A percentile compares a stretch with the other conserved stretches of the same genome.
Evolutionary conservation across 495 filamentous ascomycete genomes (phyloP).

Genomic region (Xylaria scruposa): DNA sequence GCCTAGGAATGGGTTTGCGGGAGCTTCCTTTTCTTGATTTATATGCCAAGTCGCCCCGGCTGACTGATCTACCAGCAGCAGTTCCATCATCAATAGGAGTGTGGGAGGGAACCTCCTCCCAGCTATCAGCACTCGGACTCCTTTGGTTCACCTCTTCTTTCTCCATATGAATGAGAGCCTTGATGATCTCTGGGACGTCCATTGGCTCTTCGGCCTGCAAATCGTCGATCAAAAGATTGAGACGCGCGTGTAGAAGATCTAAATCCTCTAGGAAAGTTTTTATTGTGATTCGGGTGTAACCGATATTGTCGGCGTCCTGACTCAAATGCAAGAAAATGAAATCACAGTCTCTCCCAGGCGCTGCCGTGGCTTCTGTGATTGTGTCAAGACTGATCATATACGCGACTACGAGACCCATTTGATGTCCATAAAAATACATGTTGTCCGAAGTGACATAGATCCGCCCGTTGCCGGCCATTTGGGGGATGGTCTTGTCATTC

Average conservation of each 20-base stretch:
- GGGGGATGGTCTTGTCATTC: conserved; percentile 42
- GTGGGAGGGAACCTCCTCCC: conserved; percentile 81
- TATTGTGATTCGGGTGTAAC: conserved; percentile 76
- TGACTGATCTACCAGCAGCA: conserved; percentile 47
- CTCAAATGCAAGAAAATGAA: conserved; percentile 89
- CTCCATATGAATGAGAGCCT: conserved; percentile 63
- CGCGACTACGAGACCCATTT: conserved; percentile 88
- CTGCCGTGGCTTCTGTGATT: conserved; percentile 87
- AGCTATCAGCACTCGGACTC: conserved; percentile 83
- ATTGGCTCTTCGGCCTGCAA: conserved; percentile 69
- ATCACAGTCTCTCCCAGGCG: conserved; percentile 88
- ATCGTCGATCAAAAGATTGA: conserved; percentile 84
- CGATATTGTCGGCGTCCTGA: conserved; percentile 62
- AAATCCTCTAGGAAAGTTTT: conserved; percentile 93
- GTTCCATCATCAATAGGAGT: conserved; percentile 67
- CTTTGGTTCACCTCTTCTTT: conserved; percentile 61
- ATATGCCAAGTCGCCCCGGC: conserved; percentile 62
- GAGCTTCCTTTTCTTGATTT: conserved; percentile 61
- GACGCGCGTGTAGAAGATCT: conserved; percentile 76
- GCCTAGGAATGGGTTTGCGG: conserved; percentile 69
- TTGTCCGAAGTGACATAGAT: conserved; percentile 86
- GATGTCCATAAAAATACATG: conserved; percentile 95
- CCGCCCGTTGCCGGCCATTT: conserved; percentile 67
- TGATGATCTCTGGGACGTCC: conserved; percentile 57
- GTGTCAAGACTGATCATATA: conserved; percentile 73